Conservation (phyloP, 768 basidiomycete species). For the Suillus americanus region DNA sequence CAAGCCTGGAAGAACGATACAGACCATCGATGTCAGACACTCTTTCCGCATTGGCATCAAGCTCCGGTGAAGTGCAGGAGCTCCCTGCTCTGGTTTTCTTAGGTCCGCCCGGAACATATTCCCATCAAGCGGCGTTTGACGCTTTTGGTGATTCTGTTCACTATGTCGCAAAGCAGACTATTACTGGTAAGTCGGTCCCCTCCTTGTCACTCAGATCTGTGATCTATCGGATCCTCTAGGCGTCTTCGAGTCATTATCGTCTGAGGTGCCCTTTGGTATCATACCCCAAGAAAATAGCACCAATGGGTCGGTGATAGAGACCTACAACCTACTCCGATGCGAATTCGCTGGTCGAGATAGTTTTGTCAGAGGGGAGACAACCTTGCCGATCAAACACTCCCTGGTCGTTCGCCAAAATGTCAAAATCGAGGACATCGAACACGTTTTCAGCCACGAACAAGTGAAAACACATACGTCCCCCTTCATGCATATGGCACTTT, state of each 20-base stretch:
- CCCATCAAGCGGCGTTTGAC: slow-evolving; percentile 59
- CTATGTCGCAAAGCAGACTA: slow-evolving; percentile 42
- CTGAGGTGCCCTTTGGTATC: slow-evolving; percentile 50
- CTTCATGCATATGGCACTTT: slow-evolving; percentile 6
- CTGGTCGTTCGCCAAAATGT: slow-evolving; percentile 63
- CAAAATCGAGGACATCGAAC: slow-evolving; percentile 50
- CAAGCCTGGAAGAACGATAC: neutral
- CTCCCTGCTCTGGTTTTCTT: slow-evolving; percentile 48
- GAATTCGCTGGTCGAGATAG: slow-evolving; percentile 36
- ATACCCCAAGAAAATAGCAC: slow-evolving; percentile 82
- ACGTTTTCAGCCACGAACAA: slow-evolving; percentile 79
- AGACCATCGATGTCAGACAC: neutral
- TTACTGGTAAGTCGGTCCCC: slow-evolving; percentile 35
- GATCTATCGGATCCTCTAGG: slow-evolving; percentile 37
- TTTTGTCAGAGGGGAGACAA: slow-evolving; percentile 61
- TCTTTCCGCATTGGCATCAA: neutral
- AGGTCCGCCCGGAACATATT: slow-evolving; percentile 71
- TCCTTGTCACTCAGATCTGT: neutral
- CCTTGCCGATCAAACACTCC: slow-evolving; percentile 65
- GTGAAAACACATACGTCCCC: slow-evolving; percentile 37
- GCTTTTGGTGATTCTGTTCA: slow-evolving; percentile 43
- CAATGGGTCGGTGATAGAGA: slow-evolving; percentile 72
- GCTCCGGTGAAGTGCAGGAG: slow-evolving; percentile 8
- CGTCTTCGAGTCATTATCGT: slow-evolving; percentile 54
- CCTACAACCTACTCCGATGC: slow-evolving; percentile 63